A percentile compares a stretch with the other conserved stretches of the same genome.
Conservation (phyloP, 108 stramenopile genomes). For the Mediolabrus comicus region DNA sequence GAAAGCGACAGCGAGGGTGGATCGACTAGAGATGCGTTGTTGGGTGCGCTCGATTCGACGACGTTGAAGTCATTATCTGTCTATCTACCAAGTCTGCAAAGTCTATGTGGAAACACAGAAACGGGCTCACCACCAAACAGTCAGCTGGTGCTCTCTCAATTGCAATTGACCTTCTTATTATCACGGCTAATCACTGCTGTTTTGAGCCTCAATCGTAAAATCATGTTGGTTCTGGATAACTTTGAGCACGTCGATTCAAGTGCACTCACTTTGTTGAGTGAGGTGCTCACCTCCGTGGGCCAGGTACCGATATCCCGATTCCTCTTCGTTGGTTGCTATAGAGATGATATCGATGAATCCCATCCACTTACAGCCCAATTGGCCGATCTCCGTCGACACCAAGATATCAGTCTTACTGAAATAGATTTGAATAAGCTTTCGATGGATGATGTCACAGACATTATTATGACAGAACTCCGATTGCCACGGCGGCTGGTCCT, state of each 20-base stretch:
- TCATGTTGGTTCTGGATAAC: not conserved
- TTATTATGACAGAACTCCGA: constrained; percentile 19
- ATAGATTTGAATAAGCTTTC: constrained; percentile 11
- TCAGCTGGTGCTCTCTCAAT: not conserved
- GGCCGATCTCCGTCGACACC: not conserved
- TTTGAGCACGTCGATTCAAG: not conserved
- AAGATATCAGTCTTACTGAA: not conserved
- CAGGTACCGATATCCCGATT: not conserved
- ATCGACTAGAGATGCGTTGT: too few species aligned
- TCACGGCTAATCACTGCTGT: not conserved
- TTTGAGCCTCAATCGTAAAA: not conserved
- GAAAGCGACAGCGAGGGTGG: too few species aligned
- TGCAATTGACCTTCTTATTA: not conserved
- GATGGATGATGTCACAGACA: constrained; percentile 16
- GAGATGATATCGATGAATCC: constrained; percentile 8
- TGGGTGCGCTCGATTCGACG: not conserved
- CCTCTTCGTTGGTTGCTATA: constrained; percentile 19
- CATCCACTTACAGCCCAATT: constrained; percentile 14
- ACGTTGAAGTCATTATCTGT: not conserved
- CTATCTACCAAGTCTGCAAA: not conserved
- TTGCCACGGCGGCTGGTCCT: constrained; percentile 13
- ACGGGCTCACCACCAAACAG: not conserved
- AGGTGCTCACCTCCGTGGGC: not conserved
- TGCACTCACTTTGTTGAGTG: constrained; percentile 1
- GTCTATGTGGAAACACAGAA: not conserved